These are phyloP conservation scores for Epichloe brachyelytri DNA, from an alignment of 2,329 filamentous ascomycete genomes.

Conservation along the genomic window DNA sequence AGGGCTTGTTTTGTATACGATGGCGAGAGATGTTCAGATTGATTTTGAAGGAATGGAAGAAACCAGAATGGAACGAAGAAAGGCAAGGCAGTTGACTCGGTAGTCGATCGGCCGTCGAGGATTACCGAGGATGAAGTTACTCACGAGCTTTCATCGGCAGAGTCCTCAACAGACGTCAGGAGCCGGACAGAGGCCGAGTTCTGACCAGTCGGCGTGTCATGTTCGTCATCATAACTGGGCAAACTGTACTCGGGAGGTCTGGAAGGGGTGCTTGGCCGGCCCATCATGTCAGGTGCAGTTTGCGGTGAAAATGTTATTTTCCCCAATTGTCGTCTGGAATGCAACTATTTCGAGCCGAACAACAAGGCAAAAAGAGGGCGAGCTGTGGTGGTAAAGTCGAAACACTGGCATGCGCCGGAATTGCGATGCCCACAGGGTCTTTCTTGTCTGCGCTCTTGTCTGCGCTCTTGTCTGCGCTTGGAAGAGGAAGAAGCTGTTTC, in stretches of 20 bases:
- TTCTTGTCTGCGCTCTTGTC: too few species aligned
- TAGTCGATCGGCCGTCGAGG: too few species aligned
- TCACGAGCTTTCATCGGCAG: constrained; percentile 40
- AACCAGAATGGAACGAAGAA: not conserved
- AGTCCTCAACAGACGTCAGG: constrained; percentile 49
- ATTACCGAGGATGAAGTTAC: constrained; percentile 23
- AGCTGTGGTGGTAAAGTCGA: not conserved
- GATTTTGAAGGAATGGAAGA: not conserved
- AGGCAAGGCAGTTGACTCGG: not conserved
- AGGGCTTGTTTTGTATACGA: not conserved
- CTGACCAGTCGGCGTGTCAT: constrained; percentile 32
- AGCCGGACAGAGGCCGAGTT: constrained; percentile 44
- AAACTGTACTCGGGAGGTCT: constrained; percentile 45
- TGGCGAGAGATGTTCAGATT: not conserved
- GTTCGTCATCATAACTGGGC: constrained; percentile 43
- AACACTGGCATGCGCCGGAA: not conserved
- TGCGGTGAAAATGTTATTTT: not conserved
- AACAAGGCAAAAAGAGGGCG: not conserved
- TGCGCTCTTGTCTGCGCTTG: too few species aligned
- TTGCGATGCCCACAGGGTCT: not conserved
- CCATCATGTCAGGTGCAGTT: constrained; percentile 24
- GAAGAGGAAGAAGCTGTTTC: not conserved
- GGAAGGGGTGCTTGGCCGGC: constrained; percentile 35
- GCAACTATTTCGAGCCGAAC: constrained; percentile 4
- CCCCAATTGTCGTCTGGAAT: constrained; percentile 14